Evolutionary conservation across 1,139 yeast genomes (phyloP).

Genomic region (Sugiyamaella sp.): DNA sequence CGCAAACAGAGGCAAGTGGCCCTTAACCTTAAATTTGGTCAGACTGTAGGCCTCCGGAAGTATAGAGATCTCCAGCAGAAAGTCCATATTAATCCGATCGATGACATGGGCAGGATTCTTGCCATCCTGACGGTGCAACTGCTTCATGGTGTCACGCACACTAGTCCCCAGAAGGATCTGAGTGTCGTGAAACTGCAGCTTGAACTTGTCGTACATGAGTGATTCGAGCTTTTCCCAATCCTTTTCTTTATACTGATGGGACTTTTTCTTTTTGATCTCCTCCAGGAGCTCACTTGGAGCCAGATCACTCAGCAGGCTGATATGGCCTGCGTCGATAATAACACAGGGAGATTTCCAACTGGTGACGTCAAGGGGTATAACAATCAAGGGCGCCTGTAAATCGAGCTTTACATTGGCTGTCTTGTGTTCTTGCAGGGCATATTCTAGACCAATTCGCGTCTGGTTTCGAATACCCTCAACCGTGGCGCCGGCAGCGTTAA

Average conservation of each 20-base stretch:
- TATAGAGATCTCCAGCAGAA: slow-evolving; percentile 78
- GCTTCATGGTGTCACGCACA: slow-evolving; percentile 69
- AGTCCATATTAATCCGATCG: slow-evolving; percentile 73
- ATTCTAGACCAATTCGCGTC: slow-evolving; percentile 89
- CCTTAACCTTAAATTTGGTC: slow-evolving; percentile 73
- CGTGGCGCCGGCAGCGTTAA: slow-evolving; percentile 95
- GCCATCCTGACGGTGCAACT: slow-evolving; percentile 40
- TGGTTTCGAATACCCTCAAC: slow-evolving; percentile 89
- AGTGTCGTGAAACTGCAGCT: slow-evolving; percentile 77
- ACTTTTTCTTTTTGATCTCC: slow-evolving; percentile 66
- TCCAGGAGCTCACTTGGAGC: slow-evolving; percentile 72
- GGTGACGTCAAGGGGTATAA: slow-evolving; percentile 82
- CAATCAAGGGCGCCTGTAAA: slow-evolving; percentile 89
- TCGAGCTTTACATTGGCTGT: slow-evolving; percentile 84
- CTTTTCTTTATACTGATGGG: slow-evolving; percentile 64
- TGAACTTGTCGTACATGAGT: slow-evolving; percentile 88
- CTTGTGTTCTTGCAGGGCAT: slow-evolving; percentile 92
- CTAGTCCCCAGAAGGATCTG: slow-evolving; percentile 86
- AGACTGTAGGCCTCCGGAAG: slow-evolving; percentile 77
- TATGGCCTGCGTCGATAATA: slow-evolving; percentile 94
- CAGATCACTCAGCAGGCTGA: slow-evolving; percentile 78
- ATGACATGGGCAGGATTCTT: slow-evolving; percentile 58
- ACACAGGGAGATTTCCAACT: slow-evolving; percentile 87
- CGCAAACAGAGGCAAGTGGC: slow-evolving; percentile 73
- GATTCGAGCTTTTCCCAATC: slow-evolving; percentile 75